Base-by-base conservation (phyloP, 1,284 basidiomycete species). In the Microbotryum violaceum region DNA sequence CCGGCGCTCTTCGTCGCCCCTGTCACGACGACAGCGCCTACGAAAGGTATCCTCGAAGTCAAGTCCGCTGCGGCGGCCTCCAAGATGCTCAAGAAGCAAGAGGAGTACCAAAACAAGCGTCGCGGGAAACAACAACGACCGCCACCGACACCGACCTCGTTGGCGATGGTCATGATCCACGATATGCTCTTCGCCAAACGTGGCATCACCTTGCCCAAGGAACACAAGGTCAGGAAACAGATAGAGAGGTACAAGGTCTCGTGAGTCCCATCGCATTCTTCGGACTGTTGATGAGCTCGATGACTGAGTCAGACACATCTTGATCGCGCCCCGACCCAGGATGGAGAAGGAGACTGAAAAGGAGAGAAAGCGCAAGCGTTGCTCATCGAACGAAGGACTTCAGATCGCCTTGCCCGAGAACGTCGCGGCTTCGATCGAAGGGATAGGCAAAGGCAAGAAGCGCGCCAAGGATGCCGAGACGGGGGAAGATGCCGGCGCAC, bases 121-220 rank as follows among this genome's bases (percentile, higher is more conserved):
- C 37, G 37, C 37, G 37, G 37, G 37, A 56, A 60, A 46, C 42
- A 56, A 61, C 60, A 68, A 29, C 58, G 23, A 9, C 25, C 27
- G 10, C 46, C 29, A 14, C 62, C 62, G 51, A 64, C 65, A 16
- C 67, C 67, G 6, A 44, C 37, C n/a, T 58, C 54, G 23, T 80
- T 94, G 54, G 82, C 86, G 6, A 79, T 89, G 18, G 85, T 93
- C 47, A 84, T 96, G 33, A 83, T 92, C 4, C 91, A 96, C 70
- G 92, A 97, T 74, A 76, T 91, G 16, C 79, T 97, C 37, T 80
- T 94, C 52, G 81, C 86, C 20, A 77, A 82, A 21, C 87, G 89
- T 21, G 74, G 75, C 5, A 71, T 74, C 25, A 63, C 68, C 6
- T 56, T 74, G 20, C 61, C 73, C 5, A 73, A 73, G 56, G 70